phyloP scores from a whole-genome alignment of 2,329 filamentous ascomycete species.

The Colletotrichum sp. region DNA sequence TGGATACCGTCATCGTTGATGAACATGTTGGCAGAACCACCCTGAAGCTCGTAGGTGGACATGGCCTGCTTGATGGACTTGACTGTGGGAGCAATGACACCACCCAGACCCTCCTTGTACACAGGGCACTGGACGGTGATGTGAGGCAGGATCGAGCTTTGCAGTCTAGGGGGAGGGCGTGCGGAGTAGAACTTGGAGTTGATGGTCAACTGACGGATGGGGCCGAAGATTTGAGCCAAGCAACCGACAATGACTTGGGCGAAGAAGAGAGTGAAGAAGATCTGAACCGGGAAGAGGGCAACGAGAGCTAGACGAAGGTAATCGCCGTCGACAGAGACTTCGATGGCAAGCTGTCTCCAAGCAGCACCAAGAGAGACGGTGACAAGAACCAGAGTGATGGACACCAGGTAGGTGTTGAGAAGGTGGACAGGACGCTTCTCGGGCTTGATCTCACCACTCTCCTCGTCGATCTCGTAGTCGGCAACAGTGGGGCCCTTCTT shows the following conservation, averaged over 20 bases:
- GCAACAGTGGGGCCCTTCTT: slow-evolving; percentile 51
- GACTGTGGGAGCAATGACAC: slow-evolving; percentile 79
- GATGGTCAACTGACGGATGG: slow-evolving; percentile 71
- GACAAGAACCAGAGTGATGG: slow-evolving; percentile 69
- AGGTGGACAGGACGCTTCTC: slow-evolving; percentile 72
- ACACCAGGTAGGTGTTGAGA: slow-evolving; percentile 72
- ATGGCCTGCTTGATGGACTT: slow-evolving; percentile 80
- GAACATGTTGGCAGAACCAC: slow-evolving; percentile 79
- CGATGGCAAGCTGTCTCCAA: slow-evolving; percentile 71
- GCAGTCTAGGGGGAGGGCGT: slow-evolving; percentile 66
- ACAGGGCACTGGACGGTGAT: slow-evolving; percentile 87
- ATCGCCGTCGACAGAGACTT: slow-evolving; percentile 67
- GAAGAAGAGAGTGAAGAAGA: slow-evolving; percentile 86
- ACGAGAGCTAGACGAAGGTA: slow-evolving; percentile 70
- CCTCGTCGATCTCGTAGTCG: slow-evolving; percentile 70
- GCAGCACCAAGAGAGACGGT: slow-evolving; percentile 71
- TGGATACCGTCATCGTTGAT: slow-evolving; percentile 79
- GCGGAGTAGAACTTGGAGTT: slow-evolving; percentile 88
- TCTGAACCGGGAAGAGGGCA: slow-evolving; percentile 70
- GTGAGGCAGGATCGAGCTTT: slow-evolving; percentile 65
- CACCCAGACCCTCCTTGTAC: slow-evolving; percentile 81
- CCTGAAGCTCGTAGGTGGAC: slow-evolving; percentile 77
- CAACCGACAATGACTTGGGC: slow-evolving; percentile 79
- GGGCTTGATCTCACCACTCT: slow-evolving; percentile 70
- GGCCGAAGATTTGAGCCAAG: slow-evolving; percentile 76